Evolutionary conservation across 306 rosid species (phyloP).

Genomic region (Astragalus membranaceus): DNA sequence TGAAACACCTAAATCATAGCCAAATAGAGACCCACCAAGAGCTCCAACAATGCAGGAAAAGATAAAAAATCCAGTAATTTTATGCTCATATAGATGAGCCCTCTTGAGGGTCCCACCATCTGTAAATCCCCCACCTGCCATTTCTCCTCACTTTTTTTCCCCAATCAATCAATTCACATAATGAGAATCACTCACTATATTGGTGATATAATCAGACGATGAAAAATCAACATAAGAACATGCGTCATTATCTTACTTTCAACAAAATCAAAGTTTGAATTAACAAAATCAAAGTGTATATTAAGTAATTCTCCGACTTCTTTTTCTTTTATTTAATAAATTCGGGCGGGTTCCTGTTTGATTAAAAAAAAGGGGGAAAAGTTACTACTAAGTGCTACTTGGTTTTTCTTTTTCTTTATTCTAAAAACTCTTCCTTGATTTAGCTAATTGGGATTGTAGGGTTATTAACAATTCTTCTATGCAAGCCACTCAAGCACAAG

Average conservation of each 20-base stretch:
- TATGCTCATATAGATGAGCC: slow-evolving; percentile 68
- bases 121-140: slow-evolving; percentile 69
- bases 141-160: not conserved
- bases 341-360: too few relatives aligned
- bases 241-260: not conserved
- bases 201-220: not conserved
- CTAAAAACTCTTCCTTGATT: not conserved
- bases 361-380: too few relatives aligned
- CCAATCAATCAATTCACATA: not conserved
- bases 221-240: not conserved
- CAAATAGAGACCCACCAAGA: slow-evolving; percentile 80
- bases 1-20: slow-evolving; percentile 91
- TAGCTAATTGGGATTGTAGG: slow-evolving; percentile 14
- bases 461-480: not conserved
- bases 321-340: too few relatives aligned
- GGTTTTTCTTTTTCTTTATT: not conserved
- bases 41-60: slow-evolving; percentile 72
- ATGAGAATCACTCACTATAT: too few relatives aligned
- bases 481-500: slow-evolving; percentile 15
- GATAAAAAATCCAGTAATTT: slow-evolving; percentile 48
- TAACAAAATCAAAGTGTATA: too few relatives aligned
- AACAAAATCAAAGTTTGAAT: not conserved
- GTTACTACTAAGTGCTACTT: not conserved
- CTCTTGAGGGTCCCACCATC: slow-evolving; percentile 33
- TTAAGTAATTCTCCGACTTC: too few relatives aligned